These are phyloP conservation scores for Jasminum sambac DNA, from an alignment of 257 asterid genomes.

Conservation along the genomic window DNA sequence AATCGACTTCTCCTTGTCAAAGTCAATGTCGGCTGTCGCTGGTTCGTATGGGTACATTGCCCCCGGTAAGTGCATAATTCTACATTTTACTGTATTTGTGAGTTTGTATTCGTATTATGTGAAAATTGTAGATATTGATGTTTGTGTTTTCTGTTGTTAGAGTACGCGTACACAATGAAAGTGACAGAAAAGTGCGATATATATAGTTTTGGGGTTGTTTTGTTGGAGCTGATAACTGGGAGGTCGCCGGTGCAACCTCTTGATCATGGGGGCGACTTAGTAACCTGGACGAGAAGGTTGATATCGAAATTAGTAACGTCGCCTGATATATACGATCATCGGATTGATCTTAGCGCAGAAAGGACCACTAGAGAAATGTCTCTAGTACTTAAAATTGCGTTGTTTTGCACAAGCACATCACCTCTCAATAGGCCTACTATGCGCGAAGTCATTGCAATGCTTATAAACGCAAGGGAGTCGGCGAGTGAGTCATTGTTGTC, in stretches of 20 bases:
- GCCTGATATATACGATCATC: slow-evolving; percentile 57
- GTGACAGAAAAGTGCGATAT: slow-evolving; percentile 89
- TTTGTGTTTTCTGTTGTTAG: slow-evolving; percentile 36
- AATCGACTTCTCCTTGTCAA: slow-evolving; percentile 69
- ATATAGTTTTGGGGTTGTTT: slow-evolving; percentile 84
- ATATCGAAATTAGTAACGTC: slow-evolving; percentile 38
- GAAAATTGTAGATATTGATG: neutral
- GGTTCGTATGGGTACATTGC: slow-evolving; percentile 96
- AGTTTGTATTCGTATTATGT: no score
- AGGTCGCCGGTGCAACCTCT: slow-evolving; percentile 81
- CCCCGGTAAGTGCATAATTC: slow-evolving; percentile 56
- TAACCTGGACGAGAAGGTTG: slow-evolving; percentile 63
- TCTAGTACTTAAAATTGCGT: slow-evolving; percentile 73
- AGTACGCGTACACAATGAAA: slow-evolving; percentile 92
- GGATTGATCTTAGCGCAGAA: slow-evolving; percentile 52
- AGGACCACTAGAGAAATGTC: slow-evolving; percentile 68
- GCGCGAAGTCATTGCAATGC: slow-evolving; percentile 78
- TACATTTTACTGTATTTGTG: no score
- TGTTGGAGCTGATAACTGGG: slow-evolving; percentile 74
- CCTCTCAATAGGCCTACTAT: slow-evolving; percentile 80
- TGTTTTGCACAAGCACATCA: slow-evolving; percentile 80
- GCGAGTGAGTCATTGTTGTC: slow-evolving; percentile 40
- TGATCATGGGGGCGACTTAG: slow-evolving; percentile 86
- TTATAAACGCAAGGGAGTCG: slow-evolving; percentile 60
- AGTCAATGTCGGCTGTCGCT: slow-evolving; percentile 92